Base-by-base conservation (phyloP, 768 basidiomycete genomes). In the Gymnopilus dilepis region DNA sequence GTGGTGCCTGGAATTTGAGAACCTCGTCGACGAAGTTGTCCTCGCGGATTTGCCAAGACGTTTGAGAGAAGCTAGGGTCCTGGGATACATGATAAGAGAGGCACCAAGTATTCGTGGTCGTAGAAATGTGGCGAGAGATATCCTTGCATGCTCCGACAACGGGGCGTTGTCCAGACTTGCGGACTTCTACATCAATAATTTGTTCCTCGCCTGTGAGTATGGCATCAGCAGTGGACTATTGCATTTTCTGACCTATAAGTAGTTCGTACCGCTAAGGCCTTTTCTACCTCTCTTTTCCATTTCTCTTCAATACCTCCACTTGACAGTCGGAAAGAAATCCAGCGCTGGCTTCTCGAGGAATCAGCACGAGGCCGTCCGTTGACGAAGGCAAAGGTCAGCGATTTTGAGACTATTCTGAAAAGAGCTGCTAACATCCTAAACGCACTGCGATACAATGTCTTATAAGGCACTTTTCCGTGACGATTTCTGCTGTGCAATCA, bases 1-100 rank as follows among this genome's bases (percentile, higher is more conserved):
- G 24, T 34, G 52, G 37, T 37, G 52, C 52, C n/a, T 53, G 30
- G 52, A 53, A 26, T 53, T 53, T 38, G 51, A 52, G 31, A 52
- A 37, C 12, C n/a, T n/a, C 6, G 52, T 53, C 34, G 33, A 53
- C 34, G 52, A 53, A 22, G 13, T 53, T 22, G 11, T 21, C 21
- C 19, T 37, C 6, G 34, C 52, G 21, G 52, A 37, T 34, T 26
- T 53, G 15, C 52, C 33, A 24, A 53, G 31, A 17, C 52, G 33
- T 9, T 31, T 38, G 34, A 53, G 33, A 37, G 52, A 53, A 53
- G 52, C 52, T 6, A 53, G 33, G 17, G 33, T 53, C 21, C 22
- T 53, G 31, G 52, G 52, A 4, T 37, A 53, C 19, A 53, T 53
- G 52, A 17, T 53, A 6, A 53, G 33, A n/a, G 52, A 53, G 38